Conservation (phyloP, 1,139 yeast species). For the Scheffersomyces stambukii region DNA sequence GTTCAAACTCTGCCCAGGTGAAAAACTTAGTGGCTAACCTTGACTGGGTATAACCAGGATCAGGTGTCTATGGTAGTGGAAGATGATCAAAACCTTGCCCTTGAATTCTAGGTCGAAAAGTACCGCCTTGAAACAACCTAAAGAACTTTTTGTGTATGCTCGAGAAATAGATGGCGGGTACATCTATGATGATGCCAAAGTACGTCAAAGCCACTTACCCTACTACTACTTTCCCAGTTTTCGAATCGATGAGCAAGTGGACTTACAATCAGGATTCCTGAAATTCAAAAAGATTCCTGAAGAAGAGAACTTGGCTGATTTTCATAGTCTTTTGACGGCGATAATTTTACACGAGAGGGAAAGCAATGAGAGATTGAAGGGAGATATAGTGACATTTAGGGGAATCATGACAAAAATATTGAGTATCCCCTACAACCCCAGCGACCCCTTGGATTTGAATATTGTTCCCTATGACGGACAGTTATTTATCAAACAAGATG, state of each 20-base stretch:
- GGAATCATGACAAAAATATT: conserved; percentile 73
- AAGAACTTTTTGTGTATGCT: conserved; percentile 60
- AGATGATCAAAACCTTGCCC: conserved; percentile 36
- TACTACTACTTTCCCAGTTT: conserved; percentile 80
- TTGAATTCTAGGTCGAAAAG: conserved; percentile 46
- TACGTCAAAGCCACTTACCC: too few relatives aligned
- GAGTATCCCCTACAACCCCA: conserved; percentile 52
- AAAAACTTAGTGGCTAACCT: too few relatives aligned
- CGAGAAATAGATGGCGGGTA: conserved; percentile 47
- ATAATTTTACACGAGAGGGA: conserved; percentile 52
- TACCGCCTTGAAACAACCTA: conserved; percentile 66
- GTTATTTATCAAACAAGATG: conserved; percentile 70
- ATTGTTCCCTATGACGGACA: conserved; percentile 74
- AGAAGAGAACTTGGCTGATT: conserved; percentile 47
- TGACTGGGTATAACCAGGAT: not conserved
- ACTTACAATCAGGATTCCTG: conserved; percentile 60
- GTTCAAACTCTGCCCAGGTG: not conserved
- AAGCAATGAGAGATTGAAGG: conserved; percentile 39
- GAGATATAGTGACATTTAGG: conserved; percentile 74
- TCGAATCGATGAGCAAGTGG: conserved; percentile 46
- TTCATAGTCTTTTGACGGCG: conserved; percentile 55
- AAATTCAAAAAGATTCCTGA: conserved; percentile 57
- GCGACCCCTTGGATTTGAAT: conserved; percentile 61
- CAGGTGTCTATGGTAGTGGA: too few relatives aligned
- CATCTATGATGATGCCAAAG: conserved; percentile 25